These are phyloP conservation scores for Aotearoamyces nothofagi DNA, from an alignment of 2,329 filamentous ascomycete species.

Conservation along the genomic window DNA sequence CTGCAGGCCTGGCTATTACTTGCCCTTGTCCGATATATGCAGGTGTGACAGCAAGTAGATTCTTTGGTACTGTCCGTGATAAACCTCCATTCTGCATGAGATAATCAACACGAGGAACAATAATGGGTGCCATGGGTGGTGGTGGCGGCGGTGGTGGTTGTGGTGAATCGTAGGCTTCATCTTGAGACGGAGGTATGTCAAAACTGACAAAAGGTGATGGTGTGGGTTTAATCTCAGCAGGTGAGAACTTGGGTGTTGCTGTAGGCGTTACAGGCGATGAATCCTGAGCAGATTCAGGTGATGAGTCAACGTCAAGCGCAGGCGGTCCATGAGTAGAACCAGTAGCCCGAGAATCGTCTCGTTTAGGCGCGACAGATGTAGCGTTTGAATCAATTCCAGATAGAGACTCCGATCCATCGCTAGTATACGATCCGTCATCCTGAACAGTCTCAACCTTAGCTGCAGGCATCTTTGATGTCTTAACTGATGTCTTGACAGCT, in stretches of 20 bases:
- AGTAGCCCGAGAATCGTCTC: conserved; percentile 25
- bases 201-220: conserved; percentile 19
- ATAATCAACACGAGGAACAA: conserved; percentile 79
- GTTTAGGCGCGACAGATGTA: conserved; percentile 24
- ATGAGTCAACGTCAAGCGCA: conserved; percentile 20
- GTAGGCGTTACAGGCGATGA: conserved; percentile 48
- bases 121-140: conserved; percentile 36
- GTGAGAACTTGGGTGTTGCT: conserved; percentile 32
- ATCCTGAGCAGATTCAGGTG: conserved; percentile 32
- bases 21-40: conserved; percentile 30
- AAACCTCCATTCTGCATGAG: conserved; percentile 80
- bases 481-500: conserved; percentile 28
- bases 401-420: conserved; percentile 12
- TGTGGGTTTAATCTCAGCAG: conserved; percentile 15
- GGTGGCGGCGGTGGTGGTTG: conserved; percentile 62
- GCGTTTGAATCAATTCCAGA: conserved; percentile 20
- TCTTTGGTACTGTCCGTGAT: conserved; percentile 52
- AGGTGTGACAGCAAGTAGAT: conserved; percentile 52
- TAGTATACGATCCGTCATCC: conserved; percentile 3
- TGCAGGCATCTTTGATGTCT: conserved; percentile 19
- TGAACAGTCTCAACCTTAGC: conserved; percentile 6
- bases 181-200: conserved; percentile 19
- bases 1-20: conserved; percentile 20
- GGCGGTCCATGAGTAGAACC: conserved; percentile 15
- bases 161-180: conserved; percentile 16